A percentile compares a stretch with the other conserved stretches of the same genome.
These are phyloP conservation scores for Kodamaea neixiangensis DNA, from an alignment of 805 yeast genomes.

Conservation along the genomic window DNA sequence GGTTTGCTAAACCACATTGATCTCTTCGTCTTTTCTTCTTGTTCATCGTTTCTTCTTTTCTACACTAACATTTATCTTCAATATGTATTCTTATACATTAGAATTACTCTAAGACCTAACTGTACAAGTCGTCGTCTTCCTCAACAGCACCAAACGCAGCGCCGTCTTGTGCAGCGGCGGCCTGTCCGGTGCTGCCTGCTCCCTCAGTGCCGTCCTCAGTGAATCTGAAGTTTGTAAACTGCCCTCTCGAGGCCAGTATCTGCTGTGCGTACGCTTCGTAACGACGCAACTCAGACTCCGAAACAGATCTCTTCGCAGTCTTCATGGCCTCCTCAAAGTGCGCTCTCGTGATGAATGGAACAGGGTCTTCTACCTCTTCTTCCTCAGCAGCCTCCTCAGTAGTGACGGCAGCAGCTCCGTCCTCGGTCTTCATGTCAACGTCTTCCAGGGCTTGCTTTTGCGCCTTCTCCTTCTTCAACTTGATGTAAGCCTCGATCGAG, in stretches of 20 bases:
- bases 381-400: constrained; percentile 37
- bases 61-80: background rate
- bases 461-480: constrained; percentile 41
- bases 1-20: too few species aligned
- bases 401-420: constrained; percentile 26
- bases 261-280: constrained; percentile 98
- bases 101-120: constrained; percentile 13
- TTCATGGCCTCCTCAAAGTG: constrained; percentile 99
- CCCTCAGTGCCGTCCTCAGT: constrained; percentile 43
- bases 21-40: background rate
- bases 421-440: constrained; percentile 51
- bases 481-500: constrained; percentile 78
- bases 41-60: background rate
- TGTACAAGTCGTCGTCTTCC: constrained; percentile 33
- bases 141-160: constrained; percentile 52
- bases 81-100: constrained; percentile 2
- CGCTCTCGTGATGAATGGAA: constrained; percentile 88
- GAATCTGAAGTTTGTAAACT: constrained; percentile 86
- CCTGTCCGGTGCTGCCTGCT: constrained; percentile 14
- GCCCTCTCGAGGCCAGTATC: constrained; percentile 94
- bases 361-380: constrained; percentile 86
- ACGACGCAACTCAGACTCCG: constrained; percentile 96
- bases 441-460: constrained; percentile 50
- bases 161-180: constrained; percentile 23
- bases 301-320: constrained; percentile 96